These are phyloP conservation scores for Ophiostoma novo-ulmi DNA, from an alignment of 2,329 filamentous ascomycete genomes.

Conservation along the genomic window DNA sequence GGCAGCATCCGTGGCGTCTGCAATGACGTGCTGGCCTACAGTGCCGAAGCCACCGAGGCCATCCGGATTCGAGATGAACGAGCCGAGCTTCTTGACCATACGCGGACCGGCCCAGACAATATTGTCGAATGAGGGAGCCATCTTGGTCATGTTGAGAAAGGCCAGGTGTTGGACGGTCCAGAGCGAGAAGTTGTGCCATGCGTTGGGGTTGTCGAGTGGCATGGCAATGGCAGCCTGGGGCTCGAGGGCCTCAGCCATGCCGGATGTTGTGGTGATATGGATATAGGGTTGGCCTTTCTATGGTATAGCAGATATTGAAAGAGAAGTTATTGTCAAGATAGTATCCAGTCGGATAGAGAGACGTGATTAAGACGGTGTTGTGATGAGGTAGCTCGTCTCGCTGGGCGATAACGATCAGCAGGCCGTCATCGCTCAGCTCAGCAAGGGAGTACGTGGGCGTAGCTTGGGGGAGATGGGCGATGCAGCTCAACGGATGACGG, in stretches of 20 bases:
- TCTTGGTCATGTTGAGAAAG: conserved; percentile 45
- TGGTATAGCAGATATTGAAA: not conserved
- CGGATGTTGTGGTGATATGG: not conserved
- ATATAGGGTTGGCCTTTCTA: not conserved
- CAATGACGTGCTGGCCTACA: conserved; percentile 52
- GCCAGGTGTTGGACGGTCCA: conserved; percentile 47
- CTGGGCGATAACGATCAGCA: conserved; percentile 18
- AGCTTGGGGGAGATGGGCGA: not conserved
- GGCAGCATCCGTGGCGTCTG: conserved; percentile 51
- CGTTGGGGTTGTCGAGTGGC: conserved; percentile 40
- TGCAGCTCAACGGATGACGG: not conserved
- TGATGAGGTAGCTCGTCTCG: conserved; percentile 5
- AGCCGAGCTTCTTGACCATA: conserved; percentile 63
- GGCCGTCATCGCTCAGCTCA: conserved; percentile 18
- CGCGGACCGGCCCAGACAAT: conserved; percentile 64
- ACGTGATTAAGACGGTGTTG: not conserved
- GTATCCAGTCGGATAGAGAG: not conserved
- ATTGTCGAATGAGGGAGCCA: conserved; percentile 62
- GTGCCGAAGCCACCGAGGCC: conserved; percentile 36
- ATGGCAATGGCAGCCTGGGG: conserved; percentile 23
- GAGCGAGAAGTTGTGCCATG: conserved; percentile 51
- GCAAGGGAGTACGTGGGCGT: not conserved
- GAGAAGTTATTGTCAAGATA: not conserved
- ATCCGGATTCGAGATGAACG: conserved; percentile 57
- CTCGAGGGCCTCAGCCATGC: conserved; percentile 30